Base-by-base conservation (phyloP, 352 stramenopile species). In the Pythium monospermum region DNA sequence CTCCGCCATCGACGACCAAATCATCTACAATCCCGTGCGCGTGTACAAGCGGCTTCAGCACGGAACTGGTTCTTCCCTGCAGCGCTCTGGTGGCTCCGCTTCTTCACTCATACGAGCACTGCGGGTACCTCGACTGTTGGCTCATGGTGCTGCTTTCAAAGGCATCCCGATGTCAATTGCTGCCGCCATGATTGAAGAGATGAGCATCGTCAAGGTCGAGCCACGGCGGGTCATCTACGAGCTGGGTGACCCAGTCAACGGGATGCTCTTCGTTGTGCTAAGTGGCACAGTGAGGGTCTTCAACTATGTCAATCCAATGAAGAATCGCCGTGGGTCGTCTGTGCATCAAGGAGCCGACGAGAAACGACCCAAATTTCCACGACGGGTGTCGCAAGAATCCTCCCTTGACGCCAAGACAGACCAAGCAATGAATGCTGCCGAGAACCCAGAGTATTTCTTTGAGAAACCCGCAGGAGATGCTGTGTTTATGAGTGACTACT, bases 11-110 rank as follows among this genome's bases (percentile, higher is more conserved):
- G 69, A 79, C 22, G 54, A 70, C 12, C 45, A 60, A 10, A 13
- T 83, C 23, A 48, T 77, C 10, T 79, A 69, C 61, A 75, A 79
- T 22, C 69, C 69, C 3, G 36, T 64, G 6, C 59, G 69, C n/a
- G 51, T 63, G 12, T 37, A 76, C 13, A 71, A 70, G 47, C 59
- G 66, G 30, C 43, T 71, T 2, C 37, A 65, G 30, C 58, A 68
- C 13, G 40, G 39, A n/a, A n/a, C n/a, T n/a, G 49, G 22, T 23
- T 25, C 59, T 3, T n/a, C 30, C 2, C 25, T 59, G 1, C 2
- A 52, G 18, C 32, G 48, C 6, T 19, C 30, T 15, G 48, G 51
- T 7, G 40, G 11, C 5, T 31, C 48, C 1, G 4, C 27, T 15
- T 19, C 47, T 4, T 43, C 40, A 4, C n/a, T 51, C 13, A 22